Base-by-base conservation (phyloP, 2,329 filamentous ascomycete genomes). In the Aspergillus udagawae region DNA sequence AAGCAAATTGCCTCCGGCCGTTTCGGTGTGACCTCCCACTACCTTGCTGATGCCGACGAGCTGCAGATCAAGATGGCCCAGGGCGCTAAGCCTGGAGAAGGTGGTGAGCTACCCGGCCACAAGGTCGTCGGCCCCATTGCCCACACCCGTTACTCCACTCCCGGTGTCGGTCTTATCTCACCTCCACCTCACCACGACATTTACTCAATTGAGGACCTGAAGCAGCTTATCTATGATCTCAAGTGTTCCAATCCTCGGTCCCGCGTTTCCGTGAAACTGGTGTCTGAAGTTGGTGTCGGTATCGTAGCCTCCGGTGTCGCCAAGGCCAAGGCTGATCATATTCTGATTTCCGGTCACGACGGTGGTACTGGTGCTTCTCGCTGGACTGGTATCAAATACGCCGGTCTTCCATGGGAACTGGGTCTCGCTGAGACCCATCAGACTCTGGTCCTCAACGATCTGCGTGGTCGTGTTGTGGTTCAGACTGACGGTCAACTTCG, bases 21-120 rank as follows among this genome's bases (percentile, higher is more conserved):
- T 70, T 97, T 97, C 70, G 93, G 93, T 81, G 93, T 97, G 61
- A 97, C 93, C 1, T 94, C 91, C 58, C 90, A 91, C 72, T 97
- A 97, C 73, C 85, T 97, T 17, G 91, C 92, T 51, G 93, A 97
- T 74, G 91, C 93, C 20, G 93, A 97, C 70, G 92, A 97, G 78
- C 82, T 97, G 49, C 93, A 97, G 76, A 97, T 97, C 79, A 97
- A 97, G 85, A 97, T 97, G 93, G 93, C 93, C 9, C 93, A 97
- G 78, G 93, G 93, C 73, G 93, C 93, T 61, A 97, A 97, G 84
- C 93, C 93, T 56, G 93, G 93, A 77, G 93, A 97, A 77, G 93
- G 93, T 80, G 93, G 93, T 83, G 93, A 97, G 77, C 85, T 97
- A 70, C 93, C 93, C 51, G 93, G 93, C 44, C 92, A 97, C 82